Evolutionary conservation across 2,329 filamentous ascomycete species (phyloP).

Genomic region (Diaporthe humulicola): DNA sequence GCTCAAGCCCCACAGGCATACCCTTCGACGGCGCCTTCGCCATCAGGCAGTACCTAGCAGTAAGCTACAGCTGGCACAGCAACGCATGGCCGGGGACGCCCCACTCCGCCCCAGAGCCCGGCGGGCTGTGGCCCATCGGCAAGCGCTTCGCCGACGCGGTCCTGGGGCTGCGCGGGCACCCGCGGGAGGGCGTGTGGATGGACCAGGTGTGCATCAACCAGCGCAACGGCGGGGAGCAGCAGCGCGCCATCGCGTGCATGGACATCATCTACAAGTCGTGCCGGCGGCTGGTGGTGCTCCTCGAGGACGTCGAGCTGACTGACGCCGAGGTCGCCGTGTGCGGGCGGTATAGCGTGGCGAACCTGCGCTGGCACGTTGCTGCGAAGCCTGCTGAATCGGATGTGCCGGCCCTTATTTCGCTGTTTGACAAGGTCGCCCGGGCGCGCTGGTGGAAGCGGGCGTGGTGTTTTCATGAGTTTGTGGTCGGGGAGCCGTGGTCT

Average conservation of each 20-base stretch:
- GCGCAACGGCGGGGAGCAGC: accelerated
- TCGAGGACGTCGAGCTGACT: not conserved
- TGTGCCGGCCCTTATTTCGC: not conserved
- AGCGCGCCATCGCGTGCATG: not conserved
- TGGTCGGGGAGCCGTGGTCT: not conserved
- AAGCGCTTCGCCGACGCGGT: not conserved
- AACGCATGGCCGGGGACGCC: not conserved
- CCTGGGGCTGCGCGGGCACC: not conserved
- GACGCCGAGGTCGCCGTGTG: not conserved
- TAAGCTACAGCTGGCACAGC: slow-evolving; percentile 17
- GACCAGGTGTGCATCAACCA: not conserved
- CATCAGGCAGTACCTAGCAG: not conserved
- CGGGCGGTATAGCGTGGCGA: not conserved
- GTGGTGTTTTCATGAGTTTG: slow-evolving; percentile 6
- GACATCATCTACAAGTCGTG: slow-evolving; percentile 10
- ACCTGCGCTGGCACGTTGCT: not conserved
- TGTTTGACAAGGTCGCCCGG: not conserved
- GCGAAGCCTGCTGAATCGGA: not conserved
- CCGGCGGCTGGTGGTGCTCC: not conserved
- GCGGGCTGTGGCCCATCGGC: not conserved
- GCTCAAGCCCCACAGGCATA: not conserved
- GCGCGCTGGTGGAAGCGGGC: slow-evolving; percentile 4
- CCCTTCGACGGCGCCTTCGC: slow-evolving; percentile 2
- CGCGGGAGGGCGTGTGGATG: not conserved
- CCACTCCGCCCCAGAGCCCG: not conserved